Evolutionary conservation across 139 green algal species (phyloP), one percentile per base, ranked within the genome.

Genomic region (Haematococcus sp.): DNA sequence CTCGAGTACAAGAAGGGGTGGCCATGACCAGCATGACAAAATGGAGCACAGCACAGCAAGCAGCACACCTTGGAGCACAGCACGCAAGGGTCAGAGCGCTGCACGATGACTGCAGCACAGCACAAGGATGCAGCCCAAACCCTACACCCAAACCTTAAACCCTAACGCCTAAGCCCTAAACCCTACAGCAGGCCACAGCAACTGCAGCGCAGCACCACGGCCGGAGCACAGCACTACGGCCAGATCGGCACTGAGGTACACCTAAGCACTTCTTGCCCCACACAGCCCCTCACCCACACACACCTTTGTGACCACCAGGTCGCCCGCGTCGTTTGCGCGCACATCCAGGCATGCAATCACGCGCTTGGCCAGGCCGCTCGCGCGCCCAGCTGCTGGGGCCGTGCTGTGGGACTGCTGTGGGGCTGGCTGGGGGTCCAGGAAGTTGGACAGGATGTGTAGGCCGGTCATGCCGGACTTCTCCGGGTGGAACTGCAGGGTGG

Each of bases 281-380:
- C 63, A 13, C 63, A 34, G 22, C 63, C 63, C 2, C 63, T 25
- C 28, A 34, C 33, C 34, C 63, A n/a, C n/a, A n/a, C n/a, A 0
- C 40, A 85, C 82, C 88, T 97, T 97, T 22, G 93, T 98, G 7
- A 98, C 93, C 17, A 97, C 96, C 63, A 99, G 84, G 81, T 99
- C 96, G 0, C 96, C 96, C 11, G 67, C 28, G 79, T 99, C 95
- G 74, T 99, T 99, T 46, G 84, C 78, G 25, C 96, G 79, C 70
- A 99, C 96, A 77, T 99, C 96, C 75, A 99, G 84, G 84, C 95
- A 98, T 0, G 95, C 96, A 71, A 99, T 98, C 34, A 98, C 95
- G 27, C 95, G 87, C 81, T 94, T 94, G 32, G 93, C 93, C 56
- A 98, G 89, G 13, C 90, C 90, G 3, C 56, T 16, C 19, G 51